These are phyloP conservation scores for Sergeia podlipaevii DNA, from an alignment of 208 protist genomes.

Conservation along the genomic window DNA sequence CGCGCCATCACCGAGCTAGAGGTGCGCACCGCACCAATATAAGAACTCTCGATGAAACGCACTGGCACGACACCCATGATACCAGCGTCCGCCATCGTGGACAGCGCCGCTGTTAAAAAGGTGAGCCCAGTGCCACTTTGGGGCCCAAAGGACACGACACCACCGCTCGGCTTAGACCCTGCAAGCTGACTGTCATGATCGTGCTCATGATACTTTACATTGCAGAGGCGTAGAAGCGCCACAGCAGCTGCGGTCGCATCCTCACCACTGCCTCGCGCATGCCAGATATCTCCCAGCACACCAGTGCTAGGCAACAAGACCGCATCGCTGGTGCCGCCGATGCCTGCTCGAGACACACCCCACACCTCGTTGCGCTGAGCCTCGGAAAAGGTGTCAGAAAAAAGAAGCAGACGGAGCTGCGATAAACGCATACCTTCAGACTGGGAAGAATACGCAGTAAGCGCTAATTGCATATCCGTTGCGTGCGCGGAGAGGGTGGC, in stretches of 20 bases:
- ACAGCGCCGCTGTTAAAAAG: conserved; percentile 52
- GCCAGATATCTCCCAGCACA: conserved; percentile 36
- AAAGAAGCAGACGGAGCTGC: conserved; percentile 49
- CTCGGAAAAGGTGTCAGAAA: conserved; percentile 35
- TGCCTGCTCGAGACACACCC: conserved; percentile 14
- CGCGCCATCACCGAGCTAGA: conserved; percentile 34
- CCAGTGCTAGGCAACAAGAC: conserved; percentile 23
- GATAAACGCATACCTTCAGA: too few relatives aligned
- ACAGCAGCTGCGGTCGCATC: conserved; percentile 4
- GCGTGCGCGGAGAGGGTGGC: too few relatives aligned
- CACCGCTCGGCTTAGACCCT: conserved; percentile 13
- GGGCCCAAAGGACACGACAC: conserved; percentile 33
- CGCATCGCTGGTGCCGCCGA: not conserved
- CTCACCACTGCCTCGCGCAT: not conserved
- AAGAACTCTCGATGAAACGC: conserved; percentile 53
- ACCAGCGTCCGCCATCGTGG: conserved; percentile 32
- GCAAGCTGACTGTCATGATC: not conserved
- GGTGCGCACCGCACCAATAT: conserved; percentile 45
- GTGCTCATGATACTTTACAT: conserved; percentile 28
- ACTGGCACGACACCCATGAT: conserved; percentile 41
- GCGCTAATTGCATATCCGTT: too few relatives aligned
- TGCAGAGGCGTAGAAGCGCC: conserved; percentile 19
- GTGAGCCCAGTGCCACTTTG: conserved; percentile 40
- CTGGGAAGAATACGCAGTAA: too few relatives aligned
- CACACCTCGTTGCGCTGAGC: conserved; percentile 55